phyloP scores from a whole-genome alignment of 225 moss, liverwort and hornwort genomes.

The Straminergon stramineum region DNA sequence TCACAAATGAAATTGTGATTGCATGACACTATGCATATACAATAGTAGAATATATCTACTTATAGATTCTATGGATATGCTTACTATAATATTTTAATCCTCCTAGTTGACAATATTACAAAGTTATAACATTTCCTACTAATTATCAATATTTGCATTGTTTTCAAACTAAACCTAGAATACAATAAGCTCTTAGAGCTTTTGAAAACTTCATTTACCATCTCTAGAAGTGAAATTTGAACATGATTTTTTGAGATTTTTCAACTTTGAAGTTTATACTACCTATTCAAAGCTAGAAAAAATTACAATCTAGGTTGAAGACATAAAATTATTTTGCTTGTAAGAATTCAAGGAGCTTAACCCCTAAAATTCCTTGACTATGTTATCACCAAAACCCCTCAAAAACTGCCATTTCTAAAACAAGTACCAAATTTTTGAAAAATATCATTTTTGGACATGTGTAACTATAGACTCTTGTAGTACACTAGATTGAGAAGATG shows the following conservation, averaged over 20 bases:
- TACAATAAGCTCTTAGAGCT: background rate
- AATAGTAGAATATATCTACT: no score
- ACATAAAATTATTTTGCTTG: background rate
- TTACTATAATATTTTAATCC: no score
- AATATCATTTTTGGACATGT: no score
- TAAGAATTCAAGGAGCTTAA: rapidly evolving
- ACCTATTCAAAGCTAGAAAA: background rate
- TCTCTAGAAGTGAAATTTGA: background rate
- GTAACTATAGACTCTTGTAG: no score
- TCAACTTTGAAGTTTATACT: background rate
- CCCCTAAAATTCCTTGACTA: no score
- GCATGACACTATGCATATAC: background rate
- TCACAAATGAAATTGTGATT: background rate
- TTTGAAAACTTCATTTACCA: background rate
- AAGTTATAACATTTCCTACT: no score
- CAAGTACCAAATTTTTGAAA: no score
- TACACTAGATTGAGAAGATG: no score
- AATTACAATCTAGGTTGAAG: rapidly evolving
- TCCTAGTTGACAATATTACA: background rate
- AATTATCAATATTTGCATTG: background rate
- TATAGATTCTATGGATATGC: no score
- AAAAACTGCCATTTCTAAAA: no score
- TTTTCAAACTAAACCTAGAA: background rate
- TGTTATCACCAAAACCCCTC: no score
- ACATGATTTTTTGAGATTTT: background rate